These are phyloP conservation scores for Tolypocladium paradoxum DNA, from an alignment of 2,329 filamentous ascomycete species.

Conservation along the genomic window DNA sequence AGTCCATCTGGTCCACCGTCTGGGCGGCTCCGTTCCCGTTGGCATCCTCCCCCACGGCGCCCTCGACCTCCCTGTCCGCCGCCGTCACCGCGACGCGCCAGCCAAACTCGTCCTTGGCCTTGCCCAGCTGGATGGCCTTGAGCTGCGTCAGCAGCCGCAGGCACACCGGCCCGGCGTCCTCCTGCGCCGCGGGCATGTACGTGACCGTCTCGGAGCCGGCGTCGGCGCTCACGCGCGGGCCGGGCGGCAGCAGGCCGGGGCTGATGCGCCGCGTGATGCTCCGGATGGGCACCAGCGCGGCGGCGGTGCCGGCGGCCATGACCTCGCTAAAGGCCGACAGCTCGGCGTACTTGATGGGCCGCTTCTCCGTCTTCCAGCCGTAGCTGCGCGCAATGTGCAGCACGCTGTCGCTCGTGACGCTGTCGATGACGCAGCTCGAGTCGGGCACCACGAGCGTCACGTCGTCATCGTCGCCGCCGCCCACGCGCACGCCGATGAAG, in stretches of 20 bases:
- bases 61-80: conserved; percentile 32
- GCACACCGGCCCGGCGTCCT: conserved; percentile 65
- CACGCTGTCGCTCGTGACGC: conserved; percentile 71
- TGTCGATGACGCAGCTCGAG: conserved; percentile 78
- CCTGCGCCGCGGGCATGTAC: conserved; percentile 42
- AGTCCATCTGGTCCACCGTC: conserved; percentile 24
- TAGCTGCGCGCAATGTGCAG: conserved; percentile 65
- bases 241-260: conserved; percentile 15
- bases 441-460: conserved; percentile 78
- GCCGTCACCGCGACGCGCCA: conserved; percentile 50
- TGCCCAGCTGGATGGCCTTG: conserved; percentile 78
- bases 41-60: conserved; percentile 5
- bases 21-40: conserved; percentile 11
- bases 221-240: conserved; percentile 28
- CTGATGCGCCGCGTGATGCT: conserved; percentile 64
- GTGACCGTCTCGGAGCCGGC: conserved; percentile 35
- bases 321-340: conserved; percentile 55
- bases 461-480: conserved; percentile 37
- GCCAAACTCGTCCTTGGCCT: conserved; percentile 62
- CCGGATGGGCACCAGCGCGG: conserved; percentile 81
- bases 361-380: conserved; percentile 75
- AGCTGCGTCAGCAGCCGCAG: conserved; percentile 62
- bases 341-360: conserved; percentile 54
- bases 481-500: conserved; percentile 67
- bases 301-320: conserved; percentile 85